Evolutionary conservation across 2,329 filamentous ascomycete species (phyloP).

Genomic region (Arthroderma uncinatum): DNA sequence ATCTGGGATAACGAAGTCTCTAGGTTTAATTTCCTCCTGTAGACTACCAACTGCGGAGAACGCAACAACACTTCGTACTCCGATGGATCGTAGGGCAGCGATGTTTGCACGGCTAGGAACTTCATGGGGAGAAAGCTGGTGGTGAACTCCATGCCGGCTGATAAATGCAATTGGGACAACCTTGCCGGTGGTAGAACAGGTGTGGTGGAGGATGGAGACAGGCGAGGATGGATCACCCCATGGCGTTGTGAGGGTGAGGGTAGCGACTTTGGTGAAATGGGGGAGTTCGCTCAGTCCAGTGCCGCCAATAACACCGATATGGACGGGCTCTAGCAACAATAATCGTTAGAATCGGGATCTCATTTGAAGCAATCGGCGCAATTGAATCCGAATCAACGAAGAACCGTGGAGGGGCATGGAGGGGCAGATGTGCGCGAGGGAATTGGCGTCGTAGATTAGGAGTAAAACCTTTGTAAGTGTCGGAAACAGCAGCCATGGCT

Average conservation of each 20-base stretch:
- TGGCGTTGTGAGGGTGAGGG: slow-evolving; percentile 65
- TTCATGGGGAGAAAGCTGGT: slow-evolving; percentile 86
- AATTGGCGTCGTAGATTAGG: not conserved
- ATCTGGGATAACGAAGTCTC: slow-evolving; percentile 93
- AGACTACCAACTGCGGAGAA: slow-evolving; percentile 92
- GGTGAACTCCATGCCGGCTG: slow-evolving; percentile 78
- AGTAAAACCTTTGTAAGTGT: slow-evolving; percentile 12
- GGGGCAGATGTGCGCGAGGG: not conserved
- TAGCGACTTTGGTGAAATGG: slow-evolving; percentile 73
- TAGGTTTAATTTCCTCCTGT: slow-evolving; percentile 82
- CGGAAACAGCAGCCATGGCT: not conserved
- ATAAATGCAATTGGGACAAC: slow-evolving; percentile 71
- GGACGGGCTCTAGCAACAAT: slow-evolving; percentile 44
- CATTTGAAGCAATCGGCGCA: not conserved
- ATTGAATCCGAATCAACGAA: not conserved
- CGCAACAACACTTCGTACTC: slow-evolving; percentile 81
- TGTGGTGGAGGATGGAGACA: slow-evolving; percentile 82
- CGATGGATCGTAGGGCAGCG: slow-evolving; percentile 82
- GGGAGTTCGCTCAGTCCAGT: slow-evolving; percentile 83
- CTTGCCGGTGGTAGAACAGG: slow-evolving; percentile 54
- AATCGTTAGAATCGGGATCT: not conserved
- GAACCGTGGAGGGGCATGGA: not conserved
- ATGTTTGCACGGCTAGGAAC: slow-evolving; percentile 94
- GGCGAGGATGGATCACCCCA: slow-evolving; percentile 72
- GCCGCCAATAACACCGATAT: slow-evolving; percentile 84